phyloP scores from a whole-genome alignment of 2,329 filamentous ascomycete genomes.

The Neocatenulostroma microsporum region DNA sequence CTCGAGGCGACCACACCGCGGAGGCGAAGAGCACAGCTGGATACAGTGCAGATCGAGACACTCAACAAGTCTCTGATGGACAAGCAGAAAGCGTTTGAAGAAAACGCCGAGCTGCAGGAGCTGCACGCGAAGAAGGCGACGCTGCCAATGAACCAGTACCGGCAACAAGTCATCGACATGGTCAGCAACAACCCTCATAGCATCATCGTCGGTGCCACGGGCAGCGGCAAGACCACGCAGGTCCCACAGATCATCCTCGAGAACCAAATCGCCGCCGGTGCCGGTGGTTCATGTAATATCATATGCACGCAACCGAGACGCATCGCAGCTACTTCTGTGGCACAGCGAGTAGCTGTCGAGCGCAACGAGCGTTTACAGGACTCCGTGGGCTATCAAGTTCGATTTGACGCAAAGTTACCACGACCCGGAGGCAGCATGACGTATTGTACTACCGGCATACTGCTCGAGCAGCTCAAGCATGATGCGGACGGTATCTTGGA shows the following conservation, averaged over 20 bases:
- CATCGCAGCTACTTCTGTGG: slow-evolving; percentile 42
- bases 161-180: slow-evolving; percentile 29
- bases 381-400: slow-evolving; percentile 41
- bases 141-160: slow-evolving; percentile 37
- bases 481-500: slow-evolving; percentile 34
- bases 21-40: slow-evolving; percentile 6
- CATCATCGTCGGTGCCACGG: slow-evolving; percentile 41
- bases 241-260: slow-evolving; percentile 49
- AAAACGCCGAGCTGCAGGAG: slow-evolving; percentile 12
- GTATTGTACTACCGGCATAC: slow-evolving; percentile 45
- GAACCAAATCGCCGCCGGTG: slow-evolving; percentile 34
- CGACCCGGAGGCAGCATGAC: slow-evolving; percentile 34
- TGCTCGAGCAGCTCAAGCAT: slow-evolving; percentile 39
- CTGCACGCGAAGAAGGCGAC: slow-evolving; percentile 27
- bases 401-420: slow-evolving; percentile 34
- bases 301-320: slow-evolving; percentile 45
- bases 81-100: slow-evolving; percentile 13
- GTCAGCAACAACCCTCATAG: slow-evolving; percentile 36
- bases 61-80: slow-evolving; percentile 11
- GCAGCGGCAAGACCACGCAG: slow-evolving; percentile 44
- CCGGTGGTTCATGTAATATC: slow-evolving; percentile 41
- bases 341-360: slow-evolving; percentile 41
- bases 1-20: not conserved
- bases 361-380: slow-evolving; percentile 34
- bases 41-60: slow-evolving; percentile 1